Base-by-base conservation (phyloP, 1,284 basidiomycete species). In the Earliella scabrosa region DNA sequence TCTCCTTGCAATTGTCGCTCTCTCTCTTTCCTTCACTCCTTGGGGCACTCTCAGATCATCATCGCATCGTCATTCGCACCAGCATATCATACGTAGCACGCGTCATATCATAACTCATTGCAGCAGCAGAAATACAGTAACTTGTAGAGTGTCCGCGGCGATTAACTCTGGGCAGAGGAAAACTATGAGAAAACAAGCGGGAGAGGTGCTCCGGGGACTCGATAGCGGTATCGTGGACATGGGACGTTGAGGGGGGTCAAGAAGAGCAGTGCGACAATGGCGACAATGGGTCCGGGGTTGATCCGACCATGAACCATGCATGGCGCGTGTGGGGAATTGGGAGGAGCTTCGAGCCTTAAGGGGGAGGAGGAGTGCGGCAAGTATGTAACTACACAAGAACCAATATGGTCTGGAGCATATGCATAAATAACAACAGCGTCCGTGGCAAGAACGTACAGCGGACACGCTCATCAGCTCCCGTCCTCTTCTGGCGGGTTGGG, bases 401-500 rank as follows among this genome's bases (percentile, higher is more conserved):
- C 53, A 63, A 58, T 57, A 56, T 32, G 55, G 60, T 34, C 35
- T 47, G 47, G 48, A 50, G 49, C 54, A 61, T 58, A 56, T 51
- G 52, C 44, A 62, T 59, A 58, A 61, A 59, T 58, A 67, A 41
- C 52, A 27, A 9, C 44, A 9, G 31, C 27, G 11, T 53, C 50
- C 36, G 44, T 24, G 13, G 20, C 45, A 24, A 38, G 14, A 20
- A 24, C n/a, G n/a, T n/a, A n/a, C n/a, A n/a, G n/a, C n/a, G n/a
- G n/a, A n/a, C 9, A 13, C 20, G 27, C 11, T 21, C 21, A 66
- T 63, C 44, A 60, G 40, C 49, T 52, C 41, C 38, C 47, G 36
- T 51, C 46, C 21, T 57, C 53, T 39, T 64, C 60, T 39, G 60
- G 60, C 32, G 61, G 61, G 40, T 75, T 77, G 4, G 88, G 88